Evolutionary conservation across 2,329 filamentous ascomycete genomes (phyloP).

Genomic region (Epichloe aotearoae): DNA sequence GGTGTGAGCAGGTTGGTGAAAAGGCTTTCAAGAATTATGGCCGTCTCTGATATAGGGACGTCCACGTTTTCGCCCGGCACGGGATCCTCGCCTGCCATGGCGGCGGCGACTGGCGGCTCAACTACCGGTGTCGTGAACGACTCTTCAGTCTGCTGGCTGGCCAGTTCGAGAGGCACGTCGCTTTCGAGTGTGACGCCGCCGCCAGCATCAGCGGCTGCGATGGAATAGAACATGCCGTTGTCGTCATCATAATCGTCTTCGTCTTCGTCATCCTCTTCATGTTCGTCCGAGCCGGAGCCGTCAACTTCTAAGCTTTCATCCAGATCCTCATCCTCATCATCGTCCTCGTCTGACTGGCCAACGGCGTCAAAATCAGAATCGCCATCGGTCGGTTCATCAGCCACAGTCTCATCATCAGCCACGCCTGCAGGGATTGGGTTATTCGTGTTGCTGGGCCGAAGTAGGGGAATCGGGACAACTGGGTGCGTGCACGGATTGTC

Average conservation of each 20-base stretch:
- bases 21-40: neutral
- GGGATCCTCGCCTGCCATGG: neutral
- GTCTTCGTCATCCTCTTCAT: neutral
- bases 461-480: neutral
- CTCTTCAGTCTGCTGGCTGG: neutral
- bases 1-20: neutral
- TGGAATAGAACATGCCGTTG: neutral
- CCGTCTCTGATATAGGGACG: neutral
- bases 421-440: slow-evolving; percentile 1
- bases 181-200: neutral
- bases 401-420: slow-evolving; percentile 6
- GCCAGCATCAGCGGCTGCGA: neutral
- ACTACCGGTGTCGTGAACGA: neutral
- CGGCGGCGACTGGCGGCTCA: neutral
- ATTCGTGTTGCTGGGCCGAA: neutral
- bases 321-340: slow-evolving; percentile 8
- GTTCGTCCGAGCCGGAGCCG: slow-evolving; percentile 1
- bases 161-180: neutral
- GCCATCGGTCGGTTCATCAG: slow-evolving; percentile 1
- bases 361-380: slow-evolving; percentile 9
- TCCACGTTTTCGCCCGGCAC: neutral
- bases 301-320: neutral
- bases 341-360: slow-evolving; percentile 7
- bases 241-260: neutral
- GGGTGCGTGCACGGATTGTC: slow-evolving; percentile 17